phyloP scores from a whole-genome alignment of 345 rosid species.

The Brassica cretica region DNA sequence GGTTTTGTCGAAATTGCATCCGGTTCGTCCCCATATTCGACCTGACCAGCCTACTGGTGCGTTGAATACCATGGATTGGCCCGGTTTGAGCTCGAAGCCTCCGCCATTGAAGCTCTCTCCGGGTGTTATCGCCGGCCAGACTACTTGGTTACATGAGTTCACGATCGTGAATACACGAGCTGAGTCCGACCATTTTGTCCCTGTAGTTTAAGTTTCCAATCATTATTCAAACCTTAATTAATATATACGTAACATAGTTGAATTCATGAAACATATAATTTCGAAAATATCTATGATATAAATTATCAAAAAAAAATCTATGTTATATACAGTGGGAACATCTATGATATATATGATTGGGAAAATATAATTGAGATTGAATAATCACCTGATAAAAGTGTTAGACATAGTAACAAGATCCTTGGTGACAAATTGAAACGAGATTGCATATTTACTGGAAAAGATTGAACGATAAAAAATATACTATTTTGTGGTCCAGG shows the following conservation, averaged over 20 bases:
- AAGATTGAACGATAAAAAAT: background rate
- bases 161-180: slow-evolving; percentile 68
- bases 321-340: background rate
- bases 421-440: slow-evolving; percentile 28
- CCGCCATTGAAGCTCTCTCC: slow-evolving; percentile 58
- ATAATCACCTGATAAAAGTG: slow-evolving; percentile 49
- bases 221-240: background rate
- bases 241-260: background rate
- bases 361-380: background rate
- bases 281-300: background rate
- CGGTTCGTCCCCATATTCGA: slow-evolving; percentile 85
- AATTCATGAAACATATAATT: background rate
- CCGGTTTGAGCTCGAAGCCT: slow-evolving; percentile 62
- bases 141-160: slow-evolving; percentile 58
- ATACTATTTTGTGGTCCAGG: background rate
- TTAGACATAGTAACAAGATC: slow-evolving; percentile 36
- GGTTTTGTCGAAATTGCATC: slow-evolving; percentile 61
- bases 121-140: slow-evolving; percentile 79
- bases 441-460: slow-evolving; percentile 40
- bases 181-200: slow-evolving; percentile 40
- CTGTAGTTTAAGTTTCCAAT: slow-evolving; percentile 34
- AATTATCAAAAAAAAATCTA: no score
- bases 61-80: slow-evolving; percentile 52
- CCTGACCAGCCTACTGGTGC: slow-evolving; percentile 86
- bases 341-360: background rate